Evolutionary conservation across 2,329 filamentous ascomycete species (phyloP).

Genomic region (Chlorencoelia australis): DNA sequence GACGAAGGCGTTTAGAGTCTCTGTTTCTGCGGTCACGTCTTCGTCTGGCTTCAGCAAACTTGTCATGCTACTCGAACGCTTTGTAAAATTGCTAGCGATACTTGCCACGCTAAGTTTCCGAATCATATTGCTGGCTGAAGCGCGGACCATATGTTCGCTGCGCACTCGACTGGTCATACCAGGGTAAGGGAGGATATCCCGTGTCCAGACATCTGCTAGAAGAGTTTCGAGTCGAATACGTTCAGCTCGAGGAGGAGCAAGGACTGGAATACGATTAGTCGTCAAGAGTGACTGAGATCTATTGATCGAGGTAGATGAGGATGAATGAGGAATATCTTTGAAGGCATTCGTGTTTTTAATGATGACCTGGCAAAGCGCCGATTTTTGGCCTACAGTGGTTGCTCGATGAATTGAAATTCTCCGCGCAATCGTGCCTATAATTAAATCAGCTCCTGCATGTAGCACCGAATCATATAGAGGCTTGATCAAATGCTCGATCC

Average conservation of each 20-base stretch:
- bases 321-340: constrained; percentile 36
- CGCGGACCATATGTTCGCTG: constrained; percentile 62
- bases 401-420: constrained; percentile 71
- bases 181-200: constrained; percentile 69
- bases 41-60: constrained; percentile 21
- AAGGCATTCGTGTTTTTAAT: constrained; percentile 73
- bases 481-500: background rate
- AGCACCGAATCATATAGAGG: background rate
- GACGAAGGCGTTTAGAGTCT: constrained; percentile 8
- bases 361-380: constrained; percentile 64
- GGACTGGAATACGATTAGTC: constrained; percentile 56
- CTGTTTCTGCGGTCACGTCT: constrained; percentile 13
- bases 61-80: constrained; percentile 42
- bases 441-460: background rate
- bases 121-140: constrained; percentile 78
- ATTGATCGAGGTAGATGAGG: constrained; percentile 45
- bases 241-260: constrained; percentile 66
- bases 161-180: constrained; percentile 60
- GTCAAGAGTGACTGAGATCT: constrained; percentile 72
- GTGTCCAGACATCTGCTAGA: constrained; percentile 74
- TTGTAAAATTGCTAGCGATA: constrained; percentile 66
- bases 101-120: constrained; percentile 77
- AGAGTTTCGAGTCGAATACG: constrained; percentile 65
- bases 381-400: constrained; percentile 60
- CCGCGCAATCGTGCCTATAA: constrained; percentile 48